Evolutionary conservation across 1,139 yeast genomes (phyloP).

Genomic region (Yamadazyma friedrichii): DNA sequence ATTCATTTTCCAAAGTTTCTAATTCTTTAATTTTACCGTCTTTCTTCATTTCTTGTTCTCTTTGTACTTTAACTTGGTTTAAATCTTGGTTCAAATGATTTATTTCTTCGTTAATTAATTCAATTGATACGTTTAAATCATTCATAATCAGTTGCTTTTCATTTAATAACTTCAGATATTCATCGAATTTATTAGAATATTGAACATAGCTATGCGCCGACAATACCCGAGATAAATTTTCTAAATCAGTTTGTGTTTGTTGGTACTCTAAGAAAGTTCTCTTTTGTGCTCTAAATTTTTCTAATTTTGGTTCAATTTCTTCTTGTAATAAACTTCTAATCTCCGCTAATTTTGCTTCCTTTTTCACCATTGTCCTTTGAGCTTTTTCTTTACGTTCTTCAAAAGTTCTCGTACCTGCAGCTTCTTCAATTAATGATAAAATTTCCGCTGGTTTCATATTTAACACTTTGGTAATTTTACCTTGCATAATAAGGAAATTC

Average conservation of each 20-base stretch:
- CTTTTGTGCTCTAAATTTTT: slow-evolving; percentile 77
- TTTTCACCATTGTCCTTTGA: slow-evolving; percentile 85
- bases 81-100: slow-evolving; percentile 61
- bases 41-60: slow-evolving; percentile 59
- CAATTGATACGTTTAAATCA: slow-evolving; percentile 36
- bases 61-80: slow-evolving; percentile 49
- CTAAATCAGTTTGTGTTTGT: slow-evolving; percentile 78
- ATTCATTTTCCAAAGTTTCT: slow-evolving; percentile 57
- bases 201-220: slow-evolving; percentile 72
- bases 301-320: slow-evolving; percentile 92
- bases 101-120: slow-evolving; percentile 55
- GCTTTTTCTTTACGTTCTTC: slow-evolving; percentile 94
- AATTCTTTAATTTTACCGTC: slow-evolving; percentile 63
- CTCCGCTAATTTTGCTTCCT: slow-evolving; percentile 79
- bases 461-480: slow-evolving; percentile 92
- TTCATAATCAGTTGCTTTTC: slow-evolving; percentile 36
- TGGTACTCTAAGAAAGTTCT: slow-evolving; percentile 83
- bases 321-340: slow-evolving; percentile 71
- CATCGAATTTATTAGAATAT: slow-evolving; percentile 39
- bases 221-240: slow-evolving; percentile 68
- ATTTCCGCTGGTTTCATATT: slow-evolving; percentile 95
- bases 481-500: slow-evolving; percentile 97
- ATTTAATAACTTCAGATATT: slow-evolving; percentile 37
- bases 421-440: slow-evolving; percentile 90
- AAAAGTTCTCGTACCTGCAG: slow-evolving; percentile 95